These are phyloP conservation scores for Hagleromyces aurorensis DNA, from an alignment of 805 yeast genomes.

Conservation along the genomic window DNA sequence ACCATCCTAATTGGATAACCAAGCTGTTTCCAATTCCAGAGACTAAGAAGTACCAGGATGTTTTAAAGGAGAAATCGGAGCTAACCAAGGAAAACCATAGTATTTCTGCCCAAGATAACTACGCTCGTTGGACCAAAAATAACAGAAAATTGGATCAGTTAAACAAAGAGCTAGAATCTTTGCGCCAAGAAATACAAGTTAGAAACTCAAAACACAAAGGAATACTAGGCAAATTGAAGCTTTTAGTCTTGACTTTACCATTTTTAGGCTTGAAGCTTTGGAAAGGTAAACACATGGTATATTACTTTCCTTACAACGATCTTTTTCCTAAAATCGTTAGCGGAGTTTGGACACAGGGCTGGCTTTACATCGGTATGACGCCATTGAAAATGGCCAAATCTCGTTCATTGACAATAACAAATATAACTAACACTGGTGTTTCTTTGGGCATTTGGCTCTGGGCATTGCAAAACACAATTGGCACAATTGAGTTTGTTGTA, in stretches of 20 bases:
- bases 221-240: constrained; percentile 14
- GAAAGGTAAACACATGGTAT: constrained; percentile 29
- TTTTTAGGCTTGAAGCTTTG: constrained; percentile 26
- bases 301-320: constrained; percentile 20
- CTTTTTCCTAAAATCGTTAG: constrained; percentile 26
- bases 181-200: constrained; percentile 34
- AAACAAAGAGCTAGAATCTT: constrained; percentile 40
- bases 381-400: constrained; percentile 19
- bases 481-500: constrained; percentile 23
- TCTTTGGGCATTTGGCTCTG: constrained; percentile 32
- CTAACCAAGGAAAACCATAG: constrained; percentile 46
- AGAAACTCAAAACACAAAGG: constrained; percentile 8
- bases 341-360: constrained; percentile 29
- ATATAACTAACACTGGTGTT: constrained; percentile 18
- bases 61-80: constrained; percentile 39
- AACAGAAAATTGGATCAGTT: constrained; percentile 63
- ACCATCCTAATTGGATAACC: constrained; percentile 18
- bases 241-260: constrained; percentile 27
- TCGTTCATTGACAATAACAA: constrained; percentile 4
- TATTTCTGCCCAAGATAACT: constrained; percentile 85
- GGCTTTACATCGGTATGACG: constrained; percentile 21
- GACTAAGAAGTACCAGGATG: constrained; percentile 24
- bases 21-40: constrained; percentile 8
- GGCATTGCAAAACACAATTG: constrained; percentile 27
- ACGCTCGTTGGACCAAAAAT: constrained; percentile 92